Base-by-base conservation (phyloP, 1,139 yeast species). In the Blastobotrys elegans region DNA sequence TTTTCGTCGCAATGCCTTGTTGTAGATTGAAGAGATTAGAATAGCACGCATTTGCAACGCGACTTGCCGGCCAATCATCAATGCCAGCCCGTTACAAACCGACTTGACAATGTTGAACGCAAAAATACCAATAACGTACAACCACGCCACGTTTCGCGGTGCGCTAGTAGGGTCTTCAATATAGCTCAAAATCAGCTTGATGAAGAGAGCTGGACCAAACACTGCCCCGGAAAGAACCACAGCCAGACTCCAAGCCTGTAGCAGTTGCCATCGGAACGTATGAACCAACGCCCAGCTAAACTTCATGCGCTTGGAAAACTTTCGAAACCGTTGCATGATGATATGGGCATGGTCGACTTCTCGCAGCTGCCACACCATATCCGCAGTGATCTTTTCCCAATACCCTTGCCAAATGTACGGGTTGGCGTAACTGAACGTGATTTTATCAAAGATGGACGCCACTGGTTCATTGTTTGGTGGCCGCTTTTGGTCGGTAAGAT, bases 41-140 rank as follows among this genome's bases (percentile, higher is more conserved):
- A 92, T 79, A 8, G 97, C 89, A 59, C 84, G 83, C 82, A 90
- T 79, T 66, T 96, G 79, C 44, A 87, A 79, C 68, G 97, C 89
- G 36, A 90, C 88, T 64, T 96, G 80, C 71, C 98, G 83, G 50
- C 97, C 97, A 51, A 85, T 72, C 64, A 80, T 90, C 50, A 89
- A 73, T n/a, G 96, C 87, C 65, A 88, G 87, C 38, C 96, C 96
- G 26, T 82, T 74, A 39, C 81, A 70, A 29, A 80, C 60, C 10
- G 89, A 79, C 49, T 82, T 81, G n/a, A 80, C 53, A 45, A 85
- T 65, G 53, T 84, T 81, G 45, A 80, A 71, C 30, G 76, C 59
- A 29, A 92, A 82, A 83, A 92, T 83, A 51, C 81, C 72, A 49
- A 79, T 64, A 16, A 92, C 94, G 60, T 83, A 86, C 45, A 89